These are phyloP conservation scores for Scytalidium sp. DNA, from an alignment of 2,329 filamentous ascomycete species.

Conservation along the genomic window DNA sequence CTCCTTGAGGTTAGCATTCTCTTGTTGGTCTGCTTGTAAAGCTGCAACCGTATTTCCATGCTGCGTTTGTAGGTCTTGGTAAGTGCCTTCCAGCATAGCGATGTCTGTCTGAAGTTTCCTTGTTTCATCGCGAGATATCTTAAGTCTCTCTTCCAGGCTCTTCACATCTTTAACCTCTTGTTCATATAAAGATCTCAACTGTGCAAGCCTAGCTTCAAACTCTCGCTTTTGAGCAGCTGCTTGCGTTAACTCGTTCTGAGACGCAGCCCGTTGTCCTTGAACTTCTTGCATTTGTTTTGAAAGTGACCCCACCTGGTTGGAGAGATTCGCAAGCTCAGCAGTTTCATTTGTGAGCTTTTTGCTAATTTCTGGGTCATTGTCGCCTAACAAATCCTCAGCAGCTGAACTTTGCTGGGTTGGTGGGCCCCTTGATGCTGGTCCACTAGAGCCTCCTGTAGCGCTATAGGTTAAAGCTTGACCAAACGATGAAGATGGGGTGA, in stretches of 20 bases:
- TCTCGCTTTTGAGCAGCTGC: slow-evolving; percentile 86
- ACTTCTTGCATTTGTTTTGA: slow-evolving; percentile 94
- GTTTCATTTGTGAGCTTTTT: slow-evolving; percentile 88
- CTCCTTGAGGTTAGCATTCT: slow-evolving; percentile 83
- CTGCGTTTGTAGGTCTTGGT: slow-evolving; percentile 78
- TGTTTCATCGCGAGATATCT: slow-evolving; percentile 72
- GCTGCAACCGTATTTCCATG: slow-evolving; percentile 72
- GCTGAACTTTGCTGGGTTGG: slow-evolving; percentile 43
- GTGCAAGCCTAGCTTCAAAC: slow-evolving; percentile 83
- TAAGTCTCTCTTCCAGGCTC: slow-evolving; percentile 78
- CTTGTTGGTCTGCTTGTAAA: slow-evolving; percentile 82
- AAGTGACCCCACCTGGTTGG: slow-evolving; percentile 88
- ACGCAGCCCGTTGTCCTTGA: slow-evolving; percentile 73
- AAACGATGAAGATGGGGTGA: slow-evolving; percentile 89
- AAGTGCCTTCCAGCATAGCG: slow-evolving; percentile 75
- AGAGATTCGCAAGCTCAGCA: slow-evolving; percentile 89
- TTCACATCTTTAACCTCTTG: slow-evolving; percentile 88
- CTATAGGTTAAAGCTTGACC: slow-evolving; percentile 78
- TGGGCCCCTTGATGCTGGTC: slow-evolving; percentile 36
- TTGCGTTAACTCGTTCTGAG: slow-evolving; percentile 79
- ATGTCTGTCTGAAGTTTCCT: slow-evolving; percentile 82
- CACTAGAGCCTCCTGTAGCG: slow-evolving; percentile 57
- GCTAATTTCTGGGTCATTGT: slow-evolving; percentile 83
- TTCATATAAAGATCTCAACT: slow-evolving; percentile 86
- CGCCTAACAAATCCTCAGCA: slow-evolving; percentile 84